Evolutionary conservation across 768 basidiomycete genomes (phyloP), one percentile per base, ranked within the genome.

Genomic region (Pseudohyphozyma bogoriensis): DNA sequence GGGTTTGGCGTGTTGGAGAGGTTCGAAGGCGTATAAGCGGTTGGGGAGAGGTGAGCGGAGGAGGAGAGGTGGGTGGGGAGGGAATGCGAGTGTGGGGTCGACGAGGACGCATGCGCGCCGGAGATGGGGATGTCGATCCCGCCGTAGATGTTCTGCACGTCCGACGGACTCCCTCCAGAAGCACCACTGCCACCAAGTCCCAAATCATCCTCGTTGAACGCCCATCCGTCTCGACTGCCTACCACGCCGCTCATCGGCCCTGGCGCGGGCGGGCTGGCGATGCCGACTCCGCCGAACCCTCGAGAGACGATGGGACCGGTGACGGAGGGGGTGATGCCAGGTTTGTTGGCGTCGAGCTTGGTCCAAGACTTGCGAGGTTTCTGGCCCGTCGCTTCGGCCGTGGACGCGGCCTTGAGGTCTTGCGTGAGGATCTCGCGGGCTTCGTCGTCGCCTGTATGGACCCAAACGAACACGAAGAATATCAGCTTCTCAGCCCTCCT

Each of bases 401-500:
- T 40, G 0, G 62, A 50, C 20, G 65, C 68, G 4, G 60, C 79
- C 58, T 88, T 80, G 61, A 92, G 88, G 67, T 89, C 87, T 57
- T 79, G 80, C 3, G 89, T 87, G 4, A 90, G 77, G 0, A 84
- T 76, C 68, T 91, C 68, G 24, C 70, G 59, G 16, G 70, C 67
- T 9, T 69, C 68, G 20, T 55, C 49, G 55, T 71, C 68, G n/a
- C 63, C 62, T 33, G 58, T 31, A 26, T 51, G 24, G 15, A 18
- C 11, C 2, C 11, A 12, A 10, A 35, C 15, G 24, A 16, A 18
- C 11, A 11, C 11, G n/a, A 10, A 35, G 20, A 26, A 22, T 51
- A 13, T 11, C 32, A n/a, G 33, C 15, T 26, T 35, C n/a, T 35
- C n/a, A n/a, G n/a, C n/a, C n/a, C n/a, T n/a, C n/a, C n/a, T n/a